These are phyloP conservation scores for Phoma sp. DNA, from an alignment of 2,329 filamentous ascomycete species.

Conservation along the genomic window DNA sequence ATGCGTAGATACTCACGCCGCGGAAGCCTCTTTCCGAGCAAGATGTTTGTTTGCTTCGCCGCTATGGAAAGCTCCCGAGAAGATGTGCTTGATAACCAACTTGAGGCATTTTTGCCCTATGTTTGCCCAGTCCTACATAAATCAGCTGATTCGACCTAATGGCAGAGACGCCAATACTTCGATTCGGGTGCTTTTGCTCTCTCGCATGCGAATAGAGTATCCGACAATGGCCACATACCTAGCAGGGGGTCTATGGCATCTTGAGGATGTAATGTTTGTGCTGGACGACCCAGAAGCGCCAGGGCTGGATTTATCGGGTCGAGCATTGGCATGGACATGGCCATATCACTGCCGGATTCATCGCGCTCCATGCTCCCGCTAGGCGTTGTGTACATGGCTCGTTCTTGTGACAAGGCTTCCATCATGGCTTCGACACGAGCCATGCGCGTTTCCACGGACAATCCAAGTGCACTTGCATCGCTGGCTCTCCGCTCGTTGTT, in stretches of 20 bases:
- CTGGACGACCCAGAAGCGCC: conserved; percentile 24
- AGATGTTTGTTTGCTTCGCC: too few relatives aligned
- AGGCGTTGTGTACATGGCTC: conserved; percentile 32
- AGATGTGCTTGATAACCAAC: too few relatives aligned
- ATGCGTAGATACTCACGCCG: too few relatives aligned
- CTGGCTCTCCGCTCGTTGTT: conserved; percentile 33
- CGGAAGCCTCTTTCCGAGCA: too few relatives aligned
- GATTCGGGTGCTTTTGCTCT: too few relatives aligned
- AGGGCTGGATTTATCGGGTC: conserved; percentile 36
- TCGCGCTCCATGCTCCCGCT: conserved; percentile 40
- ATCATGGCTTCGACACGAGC: conserved; percentile 46
- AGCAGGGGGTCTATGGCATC: conserved; percentile 7
- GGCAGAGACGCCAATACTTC: too few relatives aligned
- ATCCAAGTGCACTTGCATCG: conserved; percentile 34
- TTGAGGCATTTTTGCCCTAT: too few relatives aligned
- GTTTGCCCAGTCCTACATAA: too few relatives aligned
- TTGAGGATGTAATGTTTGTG: background rate
- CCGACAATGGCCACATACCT: too few relatives aligned
- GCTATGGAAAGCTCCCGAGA: too few relatives aligned
- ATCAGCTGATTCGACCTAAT: too few relatives aligned
- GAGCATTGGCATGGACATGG: conserved; percentile 29
- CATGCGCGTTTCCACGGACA: conserved; percentile 47
- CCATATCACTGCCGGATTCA: conserved; percentile 24
- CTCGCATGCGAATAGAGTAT: too few relatives aligned
- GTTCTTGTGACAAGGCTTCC: conserved; percentile 44